Conservation (phyloP, 2,329 filamentous ascomycete species). For the Alternaria conjuncta region DNA sequence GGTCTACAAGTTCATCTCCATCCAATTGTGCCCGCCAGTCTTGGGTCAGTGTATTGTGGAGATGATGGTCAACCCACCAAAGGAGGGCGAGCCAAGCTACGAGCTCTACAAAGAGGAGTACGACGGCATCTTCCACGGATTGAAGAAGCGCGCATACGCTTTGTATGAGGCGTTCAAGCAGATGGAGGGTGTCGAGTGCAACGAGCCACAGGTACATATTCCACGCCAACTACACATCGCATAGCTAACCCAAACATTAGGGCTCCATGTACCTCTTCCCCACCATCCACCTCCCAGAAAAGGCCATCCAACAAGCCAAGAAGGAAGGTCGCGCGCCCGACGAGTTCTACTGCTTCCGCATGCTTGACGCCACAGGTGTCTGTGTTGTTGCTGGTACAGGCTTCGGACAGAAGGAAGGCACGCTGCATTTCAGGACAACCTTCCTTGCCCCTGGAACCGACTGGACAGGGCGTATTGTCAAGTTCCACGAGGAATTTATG, state of each 20-base stretch:
- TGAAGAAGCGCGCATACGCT: constrained; percentile 80
- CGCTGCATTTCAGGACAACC: constrained; percentile 93
- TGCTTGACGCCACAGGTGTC: constrained; percentile 92
- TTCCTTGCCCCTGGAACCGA: constrained; percentile 96
- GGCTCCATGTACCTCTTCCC: constrained; percentile 99
- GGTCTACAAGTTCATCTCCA: constrained; percentile 98
- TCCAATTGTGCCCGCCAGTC: constrained; percentile 94
- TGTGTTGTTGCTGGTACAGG: constrained; percentile 92
- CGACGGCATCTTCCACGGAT: constrained; percentile 77
- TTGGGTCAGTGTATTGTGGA: constrained; percentile 96
- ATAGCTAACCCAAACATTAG: constrained; percentile 26
- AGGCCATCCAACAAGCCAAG: constrained; percentile 77
- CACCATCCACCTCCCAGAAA: constrained; percentile 78
- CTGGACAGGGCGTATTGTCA: constrained; percentile 85
- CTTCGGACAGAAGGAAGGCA: constrained; percentile 92
- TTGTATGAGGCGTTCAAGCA: constrained; percentile 88
- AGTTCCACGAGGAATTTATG: constrained; percentile 94
- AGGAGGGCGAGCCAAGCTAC: constrained; percentile 80
- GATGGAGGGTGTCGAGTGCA: constrained; percentile 96
- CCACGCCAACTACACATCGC: not conserved
- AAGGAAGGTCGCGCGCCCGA: constrained; percentile 77
- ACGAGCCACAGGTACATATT: constrained; percentile 70
- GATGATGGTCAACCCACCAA: constrained; percentile 96
- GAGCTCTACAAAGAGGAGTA: constrained; percentile 87
- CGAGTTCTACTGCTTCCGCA: constrained; percentile 90